Percentiles rank a stretch among this genome's conserved stretches.
These are phyloP conservation scores for Aurantiochytrium sp. DNA, from an alignment of 108 stramenopile species.

Conservation along the genomic window DNA sequence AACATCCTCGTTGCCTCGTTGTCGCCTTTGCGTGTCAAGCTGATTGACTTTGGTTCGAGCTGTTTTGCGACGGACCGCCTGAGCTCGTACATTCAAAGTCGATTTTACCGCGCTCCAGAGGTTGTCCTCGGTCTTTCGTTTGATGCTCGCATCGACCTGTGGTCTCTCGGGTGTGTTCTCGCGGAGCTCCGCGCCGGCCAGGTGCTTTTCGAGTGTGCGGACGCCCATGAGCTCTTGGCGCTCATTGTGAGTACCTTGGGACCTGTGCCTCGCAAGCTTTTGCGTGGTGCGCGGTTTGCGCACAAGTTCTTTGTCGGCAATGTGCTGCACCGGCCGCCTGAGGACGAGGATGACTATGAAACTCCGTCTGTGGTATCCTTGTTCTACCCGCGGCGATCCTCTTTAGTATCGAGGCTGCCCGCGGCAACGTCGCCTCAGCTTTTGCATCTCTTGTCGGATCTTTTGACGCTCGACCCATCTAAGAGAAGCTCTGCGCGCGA, in stretches of 20 bases:
- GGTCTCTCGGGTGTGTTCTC: constrained; percentile 46
- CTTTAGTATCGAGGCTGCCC: neutral
- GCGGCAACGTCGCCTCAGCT: neutral
- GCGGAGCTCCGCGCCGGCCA: constrained; percentile 49
- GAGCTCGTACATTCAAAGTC: constrained; percentile 87
- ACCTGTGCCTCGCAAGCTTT: neutral
- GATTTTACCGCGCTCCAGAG: constrained; percentile 93
- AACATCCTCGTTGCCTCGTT: constrained; percentile 79
- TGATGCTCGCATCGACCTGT: constrained; percentile 45
- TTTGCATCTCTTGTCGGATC: neutral
- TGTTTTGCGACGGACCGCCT: constrained; percentile 90
- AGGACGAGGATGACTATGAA: neutral
- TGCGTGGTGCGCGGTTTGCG: neutral
- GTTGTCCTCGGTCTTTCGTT: constrained; percentile 61
- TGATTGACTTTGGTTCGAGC: constrained; percentile 95
- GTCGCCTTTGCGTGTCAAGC: constrained; percentile 71
- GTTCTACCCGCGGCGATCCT: neutral
- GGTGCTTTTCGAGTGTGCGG: constrained; percentile 35
- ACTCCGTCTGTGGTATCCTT: neutral
- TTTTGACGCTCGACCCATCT: neutral
- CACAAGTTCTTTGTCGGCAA: neutral
- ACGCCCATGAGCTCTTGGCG: neutral
- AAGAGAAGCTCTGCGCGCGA: neutral
- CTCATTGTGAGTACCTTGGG: neutral
- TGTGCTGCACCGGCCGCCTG: neutral